Evolutionary conservation across 2,329 filamentous ascomycete genomes (phyloP), one percentile per base, ranked within the genome.

Genomic region (Verticillium nonalfalfae): DNA sequence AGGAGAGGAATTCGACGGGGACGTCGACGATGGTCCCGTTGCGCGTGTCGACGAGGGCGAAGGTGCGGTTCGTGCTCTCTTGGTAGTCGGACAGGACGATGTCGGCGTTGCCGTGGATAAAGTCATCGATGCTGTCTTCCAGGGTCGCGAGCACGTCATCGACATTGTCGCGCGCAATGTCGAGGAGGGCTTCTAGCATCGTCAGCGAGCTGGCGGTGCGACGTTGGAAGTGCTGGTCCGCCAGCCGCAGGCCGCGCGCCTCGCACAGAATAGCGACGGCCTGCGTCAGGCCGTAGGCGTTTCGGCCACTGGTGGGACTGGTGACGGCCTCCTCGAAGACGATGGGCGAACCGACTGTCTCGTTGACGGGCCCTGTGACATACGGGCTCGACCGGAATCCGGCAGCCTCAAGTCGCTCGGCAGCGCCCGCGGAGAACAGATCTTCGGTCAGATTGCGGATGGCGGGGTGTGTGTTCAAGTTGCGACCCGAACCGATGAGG

Each of bases 141-240:
- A 72, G 58, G 0, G 66, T 65, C 3, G 67, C 31, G 4, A 65
- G 62, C 0, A 72, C 66, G 6, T 66, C 54, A 0, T 68, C 60
- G 0, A 63, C 65, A 0, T 68, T 65, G 2, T 72, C 69, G 0
- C 67, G 63, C 0, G 70, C 70, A 1, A 66, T 67, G n/a, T 72
- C 68, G 0, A 72, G 56, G 3, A 72, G 62, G 0, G 68, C 59
- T 4, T 67, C 62, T 1, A 72, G 61, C 67, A 68, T 72, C 0
- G 64, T 65, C 7, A 72, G 40, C 3, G 65, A 66, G 1, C 70
- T 65, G n/a, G 66, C 68, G 1, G 71, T 68, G 15, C 70, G 70
- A 0, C 70, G 68, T 45, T 72, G 70, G 10, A 70, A 72, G 38
- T 72, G 68, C 58, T 72, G 70, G n/a, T 67, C 62, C 0, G 68